Conservation (phyloP, 495 filamentous ascomycete genomes). For the Aspergillus kassunensis region DNA sequence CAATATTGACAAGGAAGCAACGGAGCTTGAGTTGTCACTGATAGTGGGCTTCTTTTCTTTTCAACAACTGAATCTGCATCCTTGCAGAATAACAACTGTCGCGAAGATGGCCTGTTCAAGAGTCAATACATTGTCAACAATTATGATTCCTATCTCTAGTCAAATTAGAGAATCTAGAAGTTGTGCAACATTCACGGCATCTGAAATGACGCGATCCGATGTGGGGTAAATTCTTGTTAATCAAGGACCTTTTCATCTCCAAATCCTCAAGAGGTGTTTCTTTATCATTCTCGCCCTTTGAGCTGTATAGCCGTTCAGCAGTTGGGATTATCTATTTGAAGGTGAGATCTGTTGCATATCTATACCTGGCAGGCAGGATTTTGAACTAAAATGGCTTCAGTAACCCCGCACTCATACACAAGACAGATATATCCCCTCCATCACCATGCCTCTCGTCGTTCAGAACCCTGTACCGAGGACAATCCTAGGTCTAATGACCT, state of each 20-base stretch:
- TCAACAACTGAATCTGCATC: slow-evolving; percentile 4
- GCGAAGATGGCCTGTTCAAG: neutral
- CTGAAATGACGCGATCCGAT: slow-evolving; percentile 10
- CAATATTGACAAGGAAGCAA: neutral
- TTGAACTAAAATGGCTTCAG: neutral
- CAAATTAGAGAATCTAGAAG: too few species aligned
- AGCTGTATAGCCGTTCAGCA: too few species aligned
- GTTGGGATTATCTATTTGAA: too few species aligned
- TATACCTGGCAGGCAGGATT: too few species aligned
- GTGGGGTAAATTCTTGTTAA: slow-evolving; percentile 6
- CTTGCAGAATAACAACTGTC: neutral
- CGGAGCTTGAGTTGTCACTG: neutral
- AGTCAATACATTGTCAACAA: neutral
- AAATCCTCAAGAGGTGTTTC: neutral
- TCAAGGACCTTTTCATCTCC: neutral
- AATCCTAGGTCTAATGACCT: slow-evolving; percentile 62
- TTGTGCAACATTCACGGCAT: too few species aligned
- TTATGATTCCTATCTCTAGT: neutral
- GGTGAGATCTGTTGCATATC: too few species aligned
- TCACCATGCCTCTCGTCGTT: slow-evolving; percentile 51
- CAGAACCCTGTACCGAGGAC: slow-evolving; percentile 47
- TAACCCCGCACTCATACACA: neutral
- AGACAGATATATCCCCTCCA: neutral
- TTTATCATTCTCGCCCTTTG: too few species aligned
- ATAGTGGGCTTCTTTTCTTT: neutral